Conservation (phyloP, 2,329 filamentous ascomycete species). For the Aspergillus sp. region DNA sequence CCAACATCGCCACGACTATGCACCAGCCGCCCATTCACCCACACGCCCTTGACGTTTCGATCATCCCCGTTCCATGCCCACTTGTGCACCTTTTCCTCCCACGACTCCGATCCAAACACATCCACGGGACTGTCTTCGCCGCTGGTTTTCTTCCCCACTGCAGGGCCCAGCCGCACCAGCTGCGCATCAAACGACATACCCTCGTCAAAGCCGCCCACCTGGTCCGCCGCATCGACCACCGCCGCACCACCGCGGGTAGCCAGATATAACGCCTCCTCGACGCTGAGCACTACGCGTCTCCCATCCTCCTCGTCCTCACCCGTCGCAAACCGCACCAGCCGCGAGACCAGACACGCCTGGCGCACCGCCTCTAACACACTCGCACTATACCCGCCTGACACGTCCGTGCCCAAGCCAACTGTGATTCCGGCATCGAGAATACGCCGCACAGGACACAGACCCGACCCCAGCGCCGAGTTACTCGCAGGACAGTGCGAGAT, state of each 20-base stretch:
- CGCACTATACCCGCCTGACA: constrained; percentile 81
- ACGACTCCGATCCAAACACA: constrained; percentile 87
- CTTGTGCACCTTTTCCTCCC: constrained; percentile 82
- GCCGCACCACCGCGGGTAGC: constrained; percentile 84
- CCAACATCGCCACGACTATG: constrained; percentile 43
- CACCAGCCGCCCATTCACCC: constrained; percentile 82
- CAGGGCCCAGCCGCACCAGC: constrained; percentile 62
- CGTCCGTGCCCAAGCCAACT: constrained; percentile 86
- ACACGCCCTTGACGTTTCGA: constrained; percentile 81
- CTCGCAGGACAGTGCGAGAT: constrained; percentile 83
- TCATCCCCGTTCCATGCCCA: constrained; percentile 96
- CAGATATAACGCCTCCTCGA: constrained; percentile 82
- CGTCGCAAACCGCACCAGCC: constrained; percentile 57
- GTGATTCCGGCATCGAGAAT: constrained; percentile 71
- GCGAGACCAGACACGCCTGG: constrained; percentile 74
- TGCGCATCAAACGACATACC: constrained; percentile 93
- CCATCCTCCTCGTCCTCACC: constrained; percentile 25
- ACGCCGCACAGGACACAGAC: constrained; percentile 71
- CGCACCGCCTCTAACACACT: constrained; percentile 79
- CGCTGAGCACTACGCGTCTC: constrained; percentile 65
- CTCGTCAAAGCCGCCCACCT: constrained; percentile 76
- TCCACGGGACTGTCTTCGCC: constrained; percentile 67
- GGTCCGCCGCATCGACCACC: constrained; percentile 70
- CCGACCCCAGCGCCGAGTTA: constrained; percentile 79
- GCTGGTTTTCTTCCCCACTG: constrained; percentile 26